Evolutionary conservation across 2,329 filamentous ascomycete genomes (phyloP), one percentile per base, ranked within the genome.

Genomic region (Pseudogymnoascus sp.): DNA sequence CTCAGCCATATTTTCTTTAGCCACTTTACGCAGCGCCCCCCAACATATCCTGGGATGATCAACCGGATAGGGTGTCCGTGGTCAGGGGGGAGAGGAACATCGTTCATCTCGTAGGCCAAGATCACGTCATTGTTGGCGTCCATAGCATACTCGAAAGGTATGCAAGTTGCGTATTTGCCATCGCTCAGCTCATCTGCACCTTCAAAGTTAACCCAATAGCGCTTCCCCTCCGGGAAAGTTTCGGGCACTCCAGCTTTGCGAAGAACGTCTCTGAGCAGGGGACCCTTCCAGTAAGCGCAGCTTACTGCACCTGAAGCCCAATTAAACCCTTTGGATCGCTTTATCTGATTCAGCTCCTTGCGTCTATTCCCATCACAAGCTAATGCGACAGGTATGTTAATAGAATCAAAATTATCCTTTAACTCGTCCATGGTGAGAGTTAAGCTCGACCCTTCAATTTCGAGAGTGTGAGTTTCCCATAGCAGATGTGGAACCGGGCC

Each of bases 281-380:
- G 73, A 0, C 81, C 80, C 64, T 77, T 80, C 80, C 78, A 84
- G 64, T 80, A 82, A 0, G 79, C 79, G 64, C 78, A 82, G 10
- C 78, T 76, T 4, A 78, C 75, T 0, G 74, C 80, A 0, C 74
- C 80, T 21, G 77, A 65, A 13, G 75, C 77, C 76, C 77, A 83
- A 66, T 76, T 75, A 68, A 82, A 80, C 1, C 79, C 80, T 65
- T 80, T 80, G 2, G 77, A 77, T 40, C 61, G 59, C 59, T 76
- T 77, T 62, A 73, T 77, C 59, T 81, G 72, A 72, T 81, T 77
- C 46, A 83, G 71, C 66, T 83, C 81, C 62, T 81, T 82, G 10
- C 81, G 72, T 4, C 81, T 70, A 65, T 80, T 82, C 0, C 80
- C 80, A 44, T 80, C 78, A 66, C 81, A 83, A 19, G 77, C 79